A percentile compares a stretch with the other conserved stretches of the same genome.
phyloP scores from a whole-genome alignment of 176 grass and related monocot genomes.

The Pharus latifolius region DNA sequence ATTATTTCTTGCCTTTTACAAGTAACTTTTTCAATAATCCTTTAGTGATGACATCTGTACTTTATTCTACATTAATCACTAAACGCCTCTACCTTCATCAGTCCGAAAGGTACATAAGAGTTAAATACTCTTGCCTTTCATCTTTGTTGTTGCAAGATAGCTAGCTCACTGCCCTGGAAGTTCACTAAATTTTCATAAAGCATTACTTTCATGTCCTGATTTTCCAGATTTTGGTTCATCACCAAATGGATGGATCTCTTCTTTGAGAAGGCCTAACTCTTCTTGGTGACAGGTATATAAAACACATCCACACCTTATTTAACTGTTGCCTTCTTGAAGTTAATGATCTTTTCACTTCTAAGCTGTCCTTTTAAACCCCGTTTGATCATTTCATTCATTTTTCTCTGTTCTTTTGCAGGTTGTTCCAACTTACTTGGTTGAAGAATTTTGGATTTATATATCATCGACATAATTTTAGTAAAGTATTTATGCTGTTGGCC shows the following conservation, averaged over 20 bases:
- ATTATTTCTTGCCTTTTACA: not conserved
- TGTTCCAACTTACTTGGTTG: conserved; percentile 91
- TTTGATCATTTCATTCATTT: not conserved
- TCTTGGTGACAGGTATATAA: conserved; percentile 58
- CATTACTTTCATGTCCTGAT: not conserved
- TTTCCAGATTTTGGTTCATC: conserved; percentile 42
- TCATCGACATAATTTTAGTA: conserved; percentile 62
- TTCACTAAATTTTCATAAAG: not conserved
- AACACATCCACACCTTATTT: not conserved
- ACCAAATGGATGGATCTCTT: conserved; percentile 55
- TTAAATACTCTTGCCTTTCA: not conserved
- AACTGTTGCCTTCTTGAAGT: not conserved
- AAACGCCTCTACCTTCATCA: conserved; percentile 24
- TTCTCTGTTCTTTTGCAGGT: conserved; percentile 32
- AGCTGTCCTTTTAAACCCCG: not conserved
- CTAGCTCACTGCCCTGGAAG: not conserved
- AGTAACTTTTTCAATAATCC: not conserved
- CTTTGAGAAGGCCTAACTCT: conserved; percentile 87
- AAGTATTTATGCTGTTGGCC: conserved; percentile 43
- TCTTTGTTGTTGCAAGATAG: not conserved
- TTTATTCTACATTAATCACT: not conserved
- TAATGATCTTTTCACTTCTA: conserved; percentile 1
- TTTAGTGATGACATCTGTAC: not conserved
- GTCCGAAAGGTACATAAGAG: conserved; percentile 66
- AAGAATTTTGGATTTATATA: conserved; percentile 67